Evolutionary conservation across 1,284 basidiomycete species (phyloP).

Genomic region (Trametes hirsuta): DNA sequence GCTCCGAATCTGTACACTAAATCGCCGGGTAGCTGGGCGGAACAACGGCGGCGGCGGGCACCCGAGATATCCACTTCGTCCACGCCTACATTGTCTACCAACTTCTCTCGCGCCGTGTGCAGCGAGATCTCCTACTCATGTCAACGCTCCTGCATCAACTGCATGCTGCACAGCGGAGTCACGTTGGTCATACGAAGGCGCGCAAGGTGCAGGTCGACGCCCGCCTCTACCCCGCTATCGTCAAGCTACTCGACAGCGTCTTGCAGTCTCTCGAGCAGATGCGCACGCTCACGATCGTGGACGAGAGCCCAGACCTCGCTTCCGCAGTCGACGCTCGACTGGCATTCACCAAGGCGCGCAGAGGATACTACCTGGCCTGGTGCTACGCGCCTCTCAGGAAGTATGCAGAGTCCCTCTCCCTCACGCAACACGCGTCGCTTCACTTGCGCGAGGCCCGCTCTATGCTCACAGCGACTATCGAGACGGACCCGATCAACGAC

Average conservation of each 20-base stretch:
- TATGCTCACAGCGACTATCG: conserved; percentile 41
- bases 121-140: conserved; percentile 86
- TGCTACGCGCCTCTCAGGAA: conserved; percentile 71
- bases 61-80: conserved; percentile 79
- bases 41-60: conserved; percentile 45
- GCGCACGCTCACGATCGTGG: conserved; percentile 81
- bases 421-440: conserved; percentile 70
- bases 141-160: conserved; percentile 57
- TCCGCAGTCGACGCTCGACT: conserved; percentile 77
- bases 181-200: conserved; percentile 39
- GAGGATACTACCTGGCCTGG: conserved; percentile 71
- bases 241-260: conserved; percentile 87
- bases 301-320: conserved; percentile 83
- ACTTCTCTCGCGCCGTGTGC: conserved; percentile 82
- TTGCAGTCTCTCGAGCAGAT: conserved; percentile 85
- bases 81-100: conserved; percentile 88
- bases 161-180: conserved; percentile 33
- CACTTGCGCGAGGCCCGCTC: conserved; percentile 71
- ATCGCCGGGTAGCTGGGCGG: conserved; percentile 43
- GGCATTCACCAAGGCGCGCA: conserved; percentile 74
- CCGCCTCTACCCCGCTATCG: conserved; percentile 78
- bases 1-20: not conserved
- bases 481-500: conserved; percentile 48
- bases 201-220: conserved; percentile 60
- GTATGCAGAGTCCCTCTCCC: conserved; percentile 70